Evolutionary conservation across 352 stramenopile species (phyloP).

Genomic region (Phytopythium chamaehyphon): DNA sequence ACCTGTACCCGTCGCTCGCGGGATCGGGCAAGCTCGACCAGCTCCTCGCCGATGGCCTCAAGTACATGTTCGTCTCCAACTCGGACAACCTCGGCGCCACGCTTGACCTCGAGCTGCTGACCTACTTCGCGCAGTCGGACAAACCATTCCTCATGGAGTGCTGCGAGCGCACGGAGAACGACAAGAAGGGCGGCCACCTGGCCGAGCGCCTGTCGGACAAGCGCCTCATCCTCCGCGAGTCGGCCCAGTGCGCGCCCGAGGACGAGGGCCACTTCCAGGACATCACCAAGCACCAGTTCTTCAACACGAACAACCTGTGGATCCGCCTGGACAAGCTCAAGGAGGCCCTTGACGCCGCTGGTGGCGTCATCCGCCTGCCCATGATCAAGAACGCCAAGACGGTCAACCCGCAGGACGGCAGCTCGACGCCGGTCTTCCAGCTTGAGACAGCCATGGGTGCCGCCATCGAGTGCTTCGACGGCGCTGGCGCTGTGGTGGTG

Average conservation of each 20-base stretch:
- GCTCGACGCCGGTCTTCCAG: conserved; percentile 84
- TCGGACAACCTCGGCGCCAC: conserved; percentile 86
- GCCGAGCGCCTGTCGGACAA: conserved; percentile 87
- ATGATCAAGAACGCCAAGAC: conserved; percentile 91
- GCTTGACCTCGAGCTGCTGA: conserved; percentile 81
- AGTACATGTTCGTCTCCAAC: conserved; percentile 91
- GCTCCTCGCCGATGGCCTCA: conserved; percentile 77
- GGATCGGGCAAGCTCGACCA: conserved; percentile 86
- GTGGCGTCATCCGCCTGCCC: conserved; percentile 75
- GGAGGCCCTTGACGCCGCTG: conserved; percentile 74
- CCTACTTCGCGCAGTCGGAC: conserved; percentile 87
- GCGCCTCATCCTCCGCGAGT: conserved; percentile 94
- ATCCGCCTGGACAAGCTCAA: conserved; percentile 86
- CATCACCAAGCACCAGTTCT: conserved; percentile 86
- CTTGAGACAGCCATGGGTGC: conserved; percentile 86
- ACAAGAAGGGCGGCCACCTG: conserved; percentile 99
- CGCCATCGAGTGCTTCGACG: conserved; percentile 86
- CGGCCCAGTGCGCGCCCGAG: conserved; percentile 82
- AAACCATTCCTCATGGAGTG: conserved; percentile 93
- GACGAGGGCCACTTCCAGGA: conserved; percentile 86
- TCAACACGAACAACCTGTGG: conserved; percentile 91
- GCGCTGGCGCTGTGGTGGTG: conserved; percentile 83
- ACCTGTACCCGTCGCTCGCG: conserved; percentile 81
- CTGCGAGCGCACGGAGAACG: conserved; percentile 97
- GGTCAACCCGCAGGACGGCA: conserved; percentile 82